Conservation (phyloP, 2,329 filamentous ascomycete species). For the Diaporthe citriasiana region DNA sequence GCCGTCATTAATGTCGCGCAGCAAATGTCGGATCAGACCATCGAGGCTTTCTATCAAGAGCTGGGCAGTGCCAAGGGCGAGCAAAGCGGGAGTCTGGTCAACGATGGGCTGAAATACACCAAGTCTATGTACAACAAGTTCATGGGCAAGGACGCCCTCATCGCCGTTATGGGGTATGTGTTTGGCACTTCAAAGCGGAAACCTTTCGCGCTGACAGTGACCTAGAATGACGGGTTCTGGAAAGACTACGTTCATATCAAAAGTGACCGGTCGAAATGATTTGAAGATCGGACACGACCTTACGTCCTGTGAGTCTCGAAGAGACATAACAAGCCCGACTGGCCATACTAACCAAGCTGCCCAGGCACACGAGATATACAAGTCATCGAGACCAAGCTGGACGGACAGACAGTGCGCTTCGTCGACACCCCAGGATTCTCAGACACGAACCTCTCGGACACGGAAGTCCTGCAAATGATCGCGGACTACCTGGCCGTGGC, state of each 20-base stretch:
- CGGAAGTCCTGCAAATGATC: constrained; percentile 60
- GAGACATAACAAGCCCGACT: background rate
- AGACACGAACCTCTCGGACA: constrained; percentile 58
- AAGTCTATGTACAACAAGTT: constrained; percentile 39
- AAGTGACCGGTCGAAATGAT: constrained; percentile 50
- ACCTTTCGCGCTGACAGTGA: background rate
- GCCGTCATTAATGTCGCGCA: background rate
- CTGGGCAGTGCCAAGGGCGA: background rate
- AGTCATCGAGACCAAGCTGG: constrained; percentile 48
- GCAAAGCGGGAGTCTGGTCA: constrained; percentile 15
- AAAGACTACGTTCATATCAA: constrained; percentile 56
- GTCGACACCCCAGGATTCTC: constrained; percentile 65
- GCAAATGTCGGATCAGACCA: background rate
- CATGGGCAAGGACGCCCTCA: constrained; percentile 43
- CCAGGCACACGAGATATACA: constrained; percentile 51
- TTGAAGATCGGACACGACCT: constrained; percentile 53
- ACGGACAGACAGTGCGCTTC: constrained; percentile 49
- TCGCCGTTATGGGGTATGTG: constrained; percentile 47
- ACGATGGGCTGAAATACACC: constrained; percentile 38
- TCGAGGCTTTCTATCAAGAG: background rate
- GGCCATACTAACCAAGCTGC: background rate
- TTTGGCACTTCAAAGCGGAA: background rate
- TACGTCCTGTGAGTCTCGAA: constrained; percentile 48
- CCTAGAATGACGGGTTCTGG: constrained; percentile 54
- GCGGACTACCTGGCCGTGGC: constrained; percentile 54